Evolutionary conservation across 495 filamentous ascomycete genomes (phyloP).

Genomic region (Staphylotrichum tortipilum): DNA sequence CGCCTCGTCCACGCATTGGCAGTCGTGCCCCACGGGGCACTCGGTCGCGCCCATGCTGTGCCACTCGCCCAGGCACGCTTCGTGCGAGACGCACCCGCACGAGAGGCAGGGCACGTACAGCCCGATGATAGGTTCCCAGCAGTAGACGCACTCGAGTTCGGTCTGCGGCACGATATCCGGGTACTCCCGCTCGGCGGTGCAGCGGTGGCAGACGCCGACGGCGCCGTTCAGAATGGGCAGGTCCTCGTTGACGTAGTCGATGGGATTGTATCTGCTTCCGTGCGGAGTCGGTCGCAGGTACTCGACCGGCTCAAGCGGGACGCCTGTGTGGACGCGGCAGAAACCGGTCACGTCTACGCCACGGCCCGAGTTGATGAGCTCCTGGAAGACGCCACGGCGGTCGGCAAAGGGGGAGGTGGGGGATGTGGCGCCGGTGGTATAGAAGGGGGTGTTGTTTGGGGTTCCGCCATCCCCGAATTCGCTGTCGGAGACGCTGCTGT

Average conservation of each 20-base stretch:
- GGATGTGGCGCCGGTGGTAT: conserved; percentile 25
- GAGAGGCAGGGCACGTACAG: conserved; percentile 50
- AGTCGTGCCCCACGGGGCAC: conserved; percentile 43
- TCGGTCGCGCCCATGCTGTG: conserved; percentile 38
- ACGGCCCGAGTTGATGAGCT: conserved; percentile 31
- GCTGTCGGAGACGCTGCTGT: conserved; percentile 12
- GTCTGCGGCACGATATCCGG: conserved; percentile 41
- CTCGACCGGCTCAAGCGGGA: conserved; percentile 42
- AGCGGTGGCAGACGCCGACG: conserved; percentile 45
- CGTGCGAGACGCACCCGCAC: conserved; percentile 55
- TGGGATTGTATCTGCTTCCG: neutral
- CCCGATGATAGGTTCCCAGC: conserved; percentile 47
- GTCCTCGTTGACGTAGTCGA: conserved; percentile 18
- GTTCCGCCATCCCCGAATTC: conserved; percentile 26
- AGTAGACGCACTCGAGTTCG: conserved; percentile 51
- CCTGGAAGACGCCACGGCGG: conserved; percentile 36
- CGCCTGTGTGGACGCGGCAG: conserved; percentile 47
- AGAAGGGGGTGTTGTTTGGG: conserved; percentile 18
- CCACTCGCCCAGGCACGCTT: conserved; percentile 45
- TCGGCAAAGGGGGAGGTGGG: conserved; percentile 38
- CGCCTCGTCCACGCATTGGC: conserved; percentile 37
- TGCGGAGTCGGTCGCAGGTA: conserved; percentile 19
- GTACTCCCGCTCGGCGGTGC: conserved; percentile 27
- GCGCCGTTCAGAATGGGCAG: conserved; percentile 27
- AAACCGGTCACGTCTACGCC: conserved; percentile 53